Base-by-base conservation (phyloP, 2,329 filamentous ascomycete species). In the Sporothrix globosa region DNA sequence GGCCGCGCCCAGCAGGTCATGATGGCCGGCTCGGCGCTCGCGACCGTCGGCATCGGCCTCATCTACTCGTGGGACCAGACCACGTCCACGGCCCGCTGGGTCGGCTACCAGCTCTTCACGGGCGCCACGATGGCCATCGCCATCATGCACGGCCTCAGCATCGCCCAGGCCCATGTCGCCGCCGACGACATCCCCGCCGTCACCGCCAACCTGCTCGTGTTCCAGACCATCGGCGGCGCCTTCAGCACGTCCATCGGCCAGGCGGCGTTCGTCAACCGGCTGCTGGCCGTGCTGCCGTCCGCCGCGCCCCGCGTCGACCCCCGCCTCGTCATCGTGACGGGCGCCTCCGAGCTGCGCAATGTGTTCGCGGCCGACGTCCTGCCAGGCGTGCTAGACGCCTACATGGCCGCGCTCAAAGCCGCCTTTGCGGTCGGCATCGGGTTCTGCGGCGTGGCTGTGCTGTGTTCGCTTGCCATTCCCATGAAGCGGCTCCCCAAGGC, bases 151-250 rank as follows among this genome's bases (percentile, higher is more conserved):
- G 83, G 24, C 76, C 83, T 58, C 6, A 67, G 30, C 6, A 81
- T 82, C 10, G 81, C 85, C 1, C 85, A 87, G 75, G 84, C 83
- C 21, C 81, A 83, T 0, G 78, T 86, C 1, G 72, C 72, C 4
- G 68, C 78, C 0, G 74, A 76, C 1, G 81, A 83, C 69, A 73
- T 83, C 4, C 75, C 80, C 2, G 77, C 78, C 39, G 80, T 77
- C 17, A 81, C 81, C 0, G 79, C 81, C 0, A 78, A 79, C 73
- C 75, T 83, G 24, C 70, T 80, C 39, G 90, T 91, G 78, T 88
- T 87, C 79, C 87, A 91, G 75, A 83, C 83, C 0, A 81, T 91
- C 1, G 88, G 89, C 52, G 89, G 88, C 2, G 87, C 90, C 3
- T 63, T 72, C 14, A 41, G 52, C 46, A 52, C 56, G 2, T 61